Conservation (phyloP, 169 alveolate genomes). For the Plasmodium falciparum region DNA sequence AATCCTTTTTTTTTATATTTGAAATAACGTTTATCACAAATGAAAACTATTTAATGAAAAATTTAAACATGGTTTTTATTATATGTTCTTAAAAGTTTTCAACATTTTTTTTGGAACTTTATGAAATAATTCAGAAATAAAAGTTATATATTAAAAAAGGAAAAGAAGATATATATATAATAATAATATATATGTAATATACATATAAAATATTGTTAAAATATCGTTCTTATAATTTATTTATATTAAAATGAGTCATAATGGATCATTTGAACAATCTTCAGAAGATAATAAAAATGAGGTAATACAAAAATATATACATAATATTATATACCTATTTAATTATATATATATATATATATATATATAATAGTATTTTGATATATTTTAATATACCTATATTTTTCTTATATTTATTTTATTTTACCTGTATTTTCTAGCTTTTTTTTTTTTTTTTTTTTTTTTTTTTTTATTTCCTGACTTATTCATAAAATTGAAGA, state of each 20-base stretch:
- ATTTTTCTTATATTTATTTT: neutral
- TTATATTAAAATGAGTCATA: slow-evolving; percentile 39
- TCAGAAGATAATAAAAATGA: slow-evolving; percentile 41
- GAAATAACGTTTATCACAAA: too few relatives aligned
- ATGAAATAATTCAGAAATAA: neutral
- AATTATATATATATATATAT: neutral
- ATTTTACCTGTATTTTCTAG: neutral
- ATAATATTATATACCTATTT: neutral
- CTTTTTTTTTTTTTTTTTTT: neutral
- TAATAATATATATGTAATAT: slow-evolving; percentile 7
- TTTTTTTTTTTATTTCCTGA: neutral
- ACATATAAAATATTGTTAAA: slow-evolving; percentile 2
- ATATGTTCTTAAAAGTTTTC: too few relatives aligned
- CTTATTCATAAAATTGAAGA: neutral
- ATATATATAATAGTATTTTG: neutral
- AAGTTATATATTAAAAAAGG: neutral
- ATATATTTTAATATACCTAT: neutral
- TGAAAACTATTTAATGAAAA: too few relatives aligned
- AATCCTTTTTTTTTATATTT: too few relatives aligned
- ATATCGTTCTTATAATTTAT: neutral
- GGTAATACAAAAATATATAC: neutral
- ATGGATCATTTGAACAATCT: slow-evolving; percentile 44
- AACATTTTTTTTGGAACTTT: too few relatives aligned
- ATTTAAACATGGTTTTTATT: too few relatives aligned
- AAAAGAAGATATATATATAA: slow-evolving; percentile 17